Evolutionary conservation across 441 rosid species (phyloP).

Genomic region (Gossypium davidsonii): DNA sequence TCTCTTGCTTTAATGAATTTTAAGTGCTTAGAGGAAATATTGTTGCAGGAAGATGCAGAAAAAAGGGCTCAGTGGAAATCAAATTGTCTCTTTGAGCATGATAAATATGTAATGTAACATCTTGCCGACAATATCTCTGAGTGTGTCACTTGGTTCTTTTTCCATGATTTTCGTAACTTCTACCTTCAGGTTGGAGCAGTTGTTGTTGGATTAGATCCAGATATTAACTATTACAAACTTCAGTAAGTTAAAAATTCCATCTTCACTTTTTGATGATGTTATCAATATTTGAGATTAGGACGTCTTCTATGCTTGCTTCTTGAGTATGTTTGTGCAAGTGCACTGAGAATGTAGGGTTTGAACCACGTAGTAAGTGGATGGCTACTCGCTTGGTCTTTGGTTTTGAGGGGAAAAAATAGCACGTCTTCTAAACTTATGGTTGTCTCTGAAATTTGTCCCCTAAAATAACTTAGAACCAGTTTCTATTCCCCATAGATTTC

Average conservation of each 20-base stretch:
- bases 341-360: background rate
- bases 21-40: constrained; percentile 4
- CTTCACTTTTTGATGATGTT: background rate
- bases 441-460: background rate
- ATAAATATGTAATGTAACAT: constrained; percentile 57
- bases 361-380: background rate
- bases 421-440: background rate
- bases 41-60: constrained; percentile 67
- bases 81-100: constrained; percentile 58
- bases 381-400: background rate
- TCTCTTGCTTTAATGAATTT: constrained; percentile 1
- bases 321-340: background rate
- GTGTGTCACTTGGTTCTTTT: constrained; percentile 1
- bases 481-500: background rate
- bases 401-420: background rate
- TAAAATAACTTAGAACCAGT: background rate
- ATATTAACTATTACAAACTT: constrained; percentile 82
- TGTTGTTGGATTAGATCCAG: constrained; percentile 78
- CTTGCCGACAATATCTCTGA: constrained; percentile 16
- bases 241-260: constrained; percentile 47
- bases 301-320: background rate
- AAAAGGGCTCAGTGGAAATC: constrained; percentile 60
- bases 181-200: constrained; percentile 82
- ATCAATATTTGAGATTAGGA: background rate
- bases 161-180: constrained; percentile 14